Evolutionary conservation across 345 rosid species (phyloP).

Genomic region (Gossypium stocksii): DNA sequence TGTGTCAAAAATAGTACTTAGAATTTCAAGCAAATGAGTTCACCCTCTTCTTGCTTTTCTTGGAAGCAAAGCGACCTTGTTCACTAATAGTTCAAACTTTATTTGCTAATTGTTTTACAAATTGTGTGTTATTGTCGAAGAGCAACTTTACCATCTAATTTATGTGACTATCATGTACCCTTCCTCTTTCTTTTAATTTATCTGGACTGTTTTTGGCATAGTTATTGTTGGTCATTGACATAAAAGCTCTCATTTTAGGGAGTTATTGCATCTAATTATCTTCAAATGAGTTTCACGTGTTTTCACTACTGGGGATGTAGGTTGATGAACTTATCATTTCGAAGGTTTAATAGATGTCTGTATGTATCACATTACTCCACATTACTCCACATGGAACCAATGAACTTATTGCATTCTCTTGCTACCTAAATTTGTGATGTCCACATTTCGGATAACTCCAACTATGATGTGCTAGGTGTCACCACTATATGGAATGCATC

Average conservation of each 20-base stretch:
- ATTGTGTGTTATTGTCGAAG: not conserved
- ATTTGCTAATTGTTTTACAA: not conserved
- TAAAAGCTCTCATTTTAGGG: not conserved
- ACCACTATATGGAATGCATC: constrained; percentile 46
- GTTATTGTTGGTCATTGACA: not conserved
- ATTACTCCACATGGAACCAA: not conserved
- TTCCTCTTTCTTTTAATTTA: not conserved
- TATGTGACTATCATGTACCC: not conserved
- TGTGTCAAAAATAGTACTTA: not conserved
- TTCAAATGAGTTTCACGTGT: not conserved
- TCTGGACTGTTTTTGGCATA: not conserved
- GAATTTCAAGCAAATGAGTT: not conserved
- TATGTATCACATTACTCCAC: not conserved
- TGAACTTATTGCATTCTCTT: not conserved
- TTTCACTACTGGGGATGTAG: not conserved
- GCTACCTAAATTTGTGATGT: constrained; percentile 1
- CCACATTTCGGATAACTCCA: not conserved
- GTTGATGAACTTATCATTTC: constrained; percentile 1
- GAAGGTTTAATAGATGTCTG: not conserved
- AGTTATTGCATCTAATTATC: not conserved
- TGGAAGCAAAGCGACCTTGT: not conserved
- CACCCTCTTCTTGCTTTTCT: not conserved
- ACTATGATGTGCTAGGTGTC: constrained; percentile 24
- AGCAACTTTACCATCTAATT: not conserved
- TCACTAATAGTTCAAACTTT: not conserved